Evolutionary conservation across 192 early-diverging fungal species (phyloP).

Genomic region (Phycomyces blakesleeanus): DNA sequence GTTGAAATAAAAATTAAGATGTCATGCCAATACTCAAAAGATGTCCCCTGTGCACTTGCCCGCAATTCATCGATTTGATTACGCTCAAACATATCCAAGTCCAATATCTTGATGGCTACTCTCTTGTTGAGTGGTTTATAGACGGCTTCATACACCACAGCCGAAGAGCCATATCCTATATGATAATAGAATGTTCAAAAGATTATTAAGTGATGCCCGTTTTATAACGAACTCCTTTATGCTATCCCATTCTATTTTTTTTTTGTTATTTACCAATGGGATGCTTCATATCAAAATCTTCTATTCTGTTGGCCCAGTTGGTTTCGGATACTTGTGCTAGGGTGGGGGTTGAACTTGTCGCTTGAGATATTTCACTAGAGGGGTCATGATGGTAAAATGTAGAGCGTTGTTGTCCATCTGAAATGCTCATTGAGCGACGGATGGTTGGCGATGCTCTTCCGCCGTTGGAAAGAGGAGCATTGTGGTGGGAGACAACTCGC

Average conservation of each 20-base stretch:
- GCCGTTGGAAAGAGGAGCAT: too few species aligned
- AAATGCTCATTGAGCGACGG: too few species aligned
- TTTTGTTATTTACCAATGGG: constrained; percentile 23
- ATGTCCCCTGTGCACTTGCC: constrained; percentile 34
- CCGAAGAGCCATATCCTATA: constrained; percentile 82
- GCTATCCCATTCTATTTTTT: not conserved
- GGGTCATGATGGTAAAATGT: too few species aligned
- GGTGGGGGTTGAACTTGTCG: too few species aligned
- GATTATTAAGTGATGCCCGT: too few species aligned
- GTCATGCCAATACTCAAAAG: too few species aligned
- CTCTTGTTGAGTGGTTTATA: constrained; percentile 66
- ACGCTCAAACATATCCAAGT: constrained; percentile 85
- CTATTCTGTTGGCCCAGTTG: constrained; percentile 28
- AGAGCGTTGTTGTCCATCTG: too few species aligned
- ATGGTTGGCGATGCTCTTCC: too few species aligned
- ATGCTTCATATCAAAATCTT: constrained; percentile 32
- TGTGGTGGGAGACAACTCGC: too few species aligned
- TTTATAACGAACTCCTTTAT: not conserved
- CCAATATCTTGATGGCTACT: constrained; percentile 85
- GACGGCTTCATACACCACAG: constrained; percentile 73
- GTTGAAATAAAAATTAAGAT: not conserved
- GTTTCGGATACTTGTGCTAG: constrained; percentile 9
- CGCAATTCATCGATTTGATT: constrained; percentile 89
- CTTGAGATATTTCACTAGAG: too few species aligned
- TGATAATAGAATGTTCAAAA: too few species aligned